Evolutionary conservation across 495 filamentous ascomycete genomes (phyloP), one percentile per base, ranked within the genome.

Genomic region (Paragyromitra xinjiangensis): DNA sequence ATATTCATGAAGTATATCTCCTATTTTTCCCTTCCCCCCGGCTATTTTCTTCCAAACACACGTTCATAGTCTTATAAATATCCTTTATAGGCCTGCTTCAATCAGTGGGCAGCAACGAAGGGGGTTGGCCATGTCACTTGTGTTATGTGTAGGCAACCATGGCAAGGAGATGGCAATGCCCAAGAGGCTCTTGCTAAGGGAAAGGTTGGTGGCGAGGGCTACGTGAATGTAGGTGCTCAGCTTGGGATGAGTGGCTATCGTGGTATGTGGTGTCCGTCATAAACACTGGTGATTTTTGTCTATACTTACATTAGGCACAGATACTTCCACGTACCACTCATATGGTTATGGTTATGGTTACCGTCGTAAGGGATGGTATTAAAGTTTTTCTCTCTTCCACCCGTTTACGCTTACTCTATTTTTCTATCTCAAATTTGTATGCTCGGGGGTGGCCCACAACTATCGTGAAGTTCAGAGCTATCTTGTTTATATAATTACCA

Each of bases 21-120:
- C 34, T 26, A 11, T 5, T 55, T 24, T 63, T 26, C 37, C 4
- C 42, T 16, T 39, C 58, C 2, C 42, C 6, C 44, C 48, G 8
- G 4, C 12, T 14, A 19, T 19, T 29, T 63, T n/a, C 8, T 12
- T 11, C 24, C 24, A 29, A 73, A 24, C 50, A 26, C 16, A 16
- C n/a, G 29, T 44, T 37, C 56, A 19, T 8, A n/a, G 11, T 24
- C 48, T 75, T 42, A 72, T 14, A 48, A 53, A 56, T 56, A 34
- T 59, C 8, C 37, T 44, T 78, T 39, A 8, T 48, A 79, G 72
- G 79, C 81, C 3, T 92, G 91, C 72, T 91, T 92, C 68, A 82
- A 88, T 48, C 83, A 89, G 75, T 92, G 91, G 91, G 87, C 86
- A 37, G 83, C 84, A 29, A 87, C 85, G 1, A 85, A 88, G 19